These are phyloP conservation scores for Otatea glauca DNA, from an alignment of 176 grass and related monocot genomes.

Conservation along the genomic window DNA sequence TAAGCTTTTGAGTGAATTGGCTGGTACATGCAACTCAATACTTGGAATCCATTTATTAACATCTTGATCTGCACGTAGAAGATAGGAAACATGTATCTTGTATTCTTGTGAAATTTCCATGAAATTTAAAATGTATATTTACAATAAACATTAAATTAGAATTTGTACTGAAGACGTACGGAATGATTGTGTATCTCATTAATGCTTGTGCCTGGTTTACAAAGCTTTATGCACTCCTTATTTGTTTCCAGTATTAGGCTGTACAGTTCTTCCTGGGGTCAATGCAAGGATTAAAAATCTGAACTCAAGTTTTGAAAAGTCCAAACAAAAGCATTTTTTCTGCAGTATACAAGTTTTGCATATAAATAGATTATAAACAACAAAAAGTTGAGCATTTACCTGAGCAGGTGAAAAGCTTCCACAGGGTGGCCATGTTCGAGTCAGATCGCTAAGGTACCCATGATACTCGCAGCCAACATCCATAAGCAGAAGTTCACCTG, in stretches of 20 bases:
- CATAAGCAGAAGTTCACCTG: conserved; percentile 90
- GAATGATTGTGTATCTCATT: conserved; percentile 78
- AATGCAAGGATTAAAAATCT: not conserved
- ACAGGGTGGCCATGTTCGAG: conserved; percentile 79
- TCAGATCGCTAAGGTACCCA: conserved; percentile 94
- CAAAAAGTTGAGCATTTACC: conserved; percentile 44
- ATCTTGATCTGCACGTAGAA: conserved; percentile 62
- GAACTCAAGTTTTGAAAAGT: not conserved
- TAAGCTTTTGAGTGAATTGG: too few species aligned
- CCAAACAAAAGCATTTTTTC: not conserved
- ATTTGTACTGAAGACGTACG: conserved; percentile 37
- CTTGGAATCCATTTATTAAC: conserved; percentile 86
- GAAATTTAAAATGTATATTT: not conserved
- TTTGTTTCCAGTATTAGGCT: conserved; percentile 93
- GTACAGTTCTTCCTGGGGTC: conserved; percentile 83
- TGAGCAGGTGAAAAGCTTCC: conserved; percentile 82
- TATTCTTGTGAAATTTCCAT: not conserved
- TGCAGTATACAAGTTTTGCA: not conserved
- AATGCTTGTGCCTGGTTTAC: conserved; percentile 83
- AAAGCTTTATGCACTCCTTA: conserved; percentile 95
- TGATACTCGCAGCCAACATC: conserved; percentile 98
- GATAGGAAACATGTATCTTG: not conserved
- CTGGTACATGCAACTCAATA: too few species aligned
- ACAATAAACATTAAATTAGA: not conserved
- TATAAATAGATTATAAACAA: conserved; percentile 5